Evolutionary conservation across 495 filamentous ascomycete species (phyloP), one percentile per base, ranked within the genome.

Genomic region (Penicillium paxilli): DNA sequence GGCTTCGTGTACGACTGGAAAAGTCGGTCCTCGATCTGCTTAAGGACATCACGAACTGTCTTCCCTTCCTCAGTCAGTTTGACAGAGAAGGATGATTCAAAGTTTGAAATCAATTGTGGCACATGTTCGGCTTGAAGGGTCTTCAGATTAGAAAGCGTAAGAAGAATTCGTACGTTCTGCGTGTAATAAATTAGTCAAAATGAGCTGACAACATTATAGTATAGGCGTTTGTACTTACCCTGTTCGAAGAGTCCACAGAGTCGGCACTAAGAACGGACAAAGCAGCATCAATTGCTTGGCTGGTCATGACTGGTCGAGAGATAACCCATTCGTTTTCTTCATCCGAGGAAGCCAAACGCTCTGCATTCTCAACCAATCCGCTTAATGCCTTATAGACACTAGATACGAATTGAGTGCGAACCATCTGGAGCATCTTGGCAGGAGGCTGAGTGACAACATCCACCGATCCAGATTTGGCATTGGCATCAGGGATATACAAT

Each of bases 361-460:
- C 91, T 26, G 94, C 93, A 70, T 94, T 96, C 70, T 97, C 94
- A 0, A 98, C 91, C 81, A 98, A 89, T 3, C 93, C 94, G 60
- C 90, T 91, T 4, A 98, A 74, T 26, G 88, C 87, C 66, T 94
- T 96, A 70, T 96, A 96, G 32, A 98, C 77, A 35, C 91, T 93
- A 3, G 85, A 89, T 4, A 96, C 90, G 64, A 97, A 98, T 57
- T 92, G 88, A 32, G 80, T 83, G 47, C 91, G 82, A 17, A 96
- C 91, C 80, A 88, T 87, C 64, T 92, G 86, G 21, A 97, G 73
- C 38, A 96, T 69, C 66, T 97, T 98, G 10, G 84, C 74, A 20
- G 88, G 84, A 2, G 94, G 94, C 30, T 91, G 86, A 3, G 85
- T 81, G 33, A 98, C 83, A 49, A 98, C 89, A 58, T 90, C 84